phyloP scores from a whole-genome alignment of 148 eudicot species.

The Camellia granthamiana region DNA sequence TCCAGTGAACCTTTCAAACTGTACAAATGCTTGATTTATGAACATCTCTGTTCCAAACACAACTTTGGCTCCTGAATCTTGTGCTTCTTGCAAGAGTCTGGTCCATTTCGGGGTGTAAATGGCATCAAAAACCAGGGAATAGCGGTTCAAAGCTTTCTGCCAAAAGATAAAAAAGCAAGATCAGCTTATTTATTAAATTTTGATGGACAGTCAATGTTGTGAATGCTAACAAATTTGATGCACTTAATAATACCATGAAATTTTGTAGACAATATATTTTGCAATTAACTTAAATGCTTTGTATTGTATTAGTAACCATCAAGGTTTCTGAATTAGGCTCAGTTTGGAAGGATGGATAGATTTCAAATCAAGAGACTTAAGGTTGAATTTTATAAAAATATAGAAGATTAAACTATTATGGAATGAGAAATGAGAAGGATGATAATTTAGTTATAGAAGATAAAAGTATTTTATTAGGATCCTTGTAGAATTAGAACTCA shows the following conservation, averaged over 20 bases:
- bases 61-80: conserved; percentile 49
- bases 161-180: background rate
- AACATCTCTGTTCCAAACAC: conserved; percentile 83
- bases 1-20: conserved; percentile 68
- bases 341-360: too few relatives aligned
- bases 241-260: background rate
- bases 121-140: conserved; percentile 75
- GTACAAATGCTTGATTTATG: conserved; percentile 72
- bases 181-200: too few relatives aligned
- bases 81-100: conserved; percentile 64
- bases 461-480: too few relatives aligned
- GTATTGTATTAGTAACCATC: background rate
- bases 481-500: too few relatives aligned
- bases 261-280: background rate
- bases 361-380: too few relatives aligned
- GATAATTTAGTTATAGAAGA: too few relatives aligned
- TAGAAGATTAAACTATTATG: too few relatives aligned
- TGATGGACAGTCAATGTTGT: background rate
- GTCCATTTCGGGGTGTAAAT: conserved; percentile 81
- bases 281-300: background rate
- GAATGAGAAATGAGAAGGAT: too few relatives aligned
- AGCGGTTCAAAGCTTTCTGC: conserved; percentile 61
- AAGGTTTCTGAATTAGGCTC: background rate
- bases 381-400: too few relatives aligned
- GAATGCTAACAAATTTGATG: background rate